Conservation (phyloP, 257 asterid species). For the Petunia secreta region DNA sequence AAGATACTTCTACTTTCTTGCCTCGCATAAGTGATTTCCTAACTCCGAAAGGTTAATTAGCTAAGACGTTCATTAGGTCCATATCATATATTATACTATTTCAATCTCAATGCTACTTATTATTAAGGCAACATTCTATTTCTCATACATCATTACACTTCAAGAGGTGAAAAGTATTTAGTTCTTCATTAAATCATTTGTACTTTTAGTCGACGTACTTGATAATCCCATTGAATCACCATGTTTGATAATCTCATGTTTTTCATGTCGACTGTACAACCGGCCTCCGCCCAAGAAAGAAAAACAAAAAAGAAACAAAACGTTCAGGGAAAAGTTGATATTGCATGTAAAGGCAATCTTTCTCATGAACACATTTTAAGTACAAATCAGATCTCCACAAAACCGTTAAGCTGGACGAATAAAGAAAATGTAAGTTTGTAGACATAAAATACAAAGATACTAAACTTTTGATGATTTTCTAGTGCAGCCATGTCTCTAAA, state of each 20-base stretch:
- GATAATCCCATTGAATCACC: not conserved
- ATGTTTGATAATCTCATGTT: not conserved
- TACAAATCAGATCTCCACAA: not conserved
- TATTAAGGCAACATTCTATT: not conserved
- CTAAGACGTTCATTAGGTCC: not conserved
- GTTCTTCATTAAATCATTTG: not conserved
- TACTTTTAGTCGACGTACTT: not conserved
- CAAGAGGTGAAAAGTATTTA: not conserved
- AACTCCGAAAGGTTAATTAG: too few relatives aligned
- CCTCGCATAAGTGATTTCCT: too few relatives aligned
- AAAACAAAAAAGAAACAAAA: too few relatives aligned
- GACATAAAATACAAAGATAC: not conserved
- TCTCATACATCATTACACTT: not conserved
- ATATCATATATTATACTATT: not conserved
- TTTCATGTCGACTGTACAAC: too few relatives aligned
- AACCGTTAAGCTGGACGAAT: not conserved
- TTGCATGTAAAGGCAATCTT: conserved; percentile 12
- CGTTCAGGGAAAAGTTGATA: not conserved
- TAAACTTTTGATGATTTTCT: not conserved
- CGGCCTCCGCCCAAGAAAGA: too few relatives aligned
- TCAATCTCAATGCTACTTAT: not conserved
- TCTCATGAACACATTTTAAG: not conserved
- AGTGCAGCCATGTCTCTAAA: not conserved
- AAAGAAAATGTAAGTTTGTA: not conserved
- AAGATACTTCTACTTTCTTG: too few relatives aligned